Conservation (phyloP, 306 rosid species). For the Inga oerstediana region DNA sequence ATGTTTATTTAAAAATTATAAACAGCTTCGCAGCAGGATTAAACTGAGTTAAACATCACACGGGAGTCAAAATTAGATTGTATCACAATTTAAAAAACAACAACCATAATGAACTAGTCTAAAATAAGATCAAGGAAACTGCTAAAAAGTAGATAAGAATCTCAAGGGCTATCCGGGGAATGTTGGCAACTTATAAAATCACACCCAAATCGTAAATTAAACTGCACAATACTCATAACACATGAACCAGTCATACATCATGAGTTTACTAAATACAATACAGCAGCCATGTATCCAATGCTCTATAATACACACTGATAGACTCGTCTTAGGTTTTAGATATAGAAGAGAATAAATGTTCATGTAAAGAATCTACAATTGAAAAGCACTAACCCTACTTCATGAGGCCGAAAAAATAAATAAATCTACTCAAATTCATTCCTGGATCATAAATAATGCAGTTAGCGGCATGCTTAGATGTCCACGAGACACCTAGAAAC, state of each 20-base stretch:
- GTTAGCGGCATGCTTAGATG: neutral
- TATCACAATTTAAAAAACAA: conserved; percentile 4
- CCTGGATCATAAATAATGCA: neutral
- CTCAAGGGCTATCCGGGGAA: neutral
- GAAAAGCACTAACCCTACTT: neutral
- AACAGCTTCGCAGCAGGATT: neutral
- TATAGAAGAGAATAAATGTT: neutral
- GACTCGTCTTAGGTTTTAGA: neutral
- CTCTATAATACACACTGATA: neutral
- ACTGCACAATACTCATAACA: neutral
- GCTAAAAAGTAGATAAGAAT: neutral
- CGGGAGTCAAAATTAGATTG: neutral
- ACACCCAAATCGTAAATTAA: neutral
- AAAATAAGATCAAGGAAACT: neutral
- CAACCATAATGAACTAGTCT: neutral
- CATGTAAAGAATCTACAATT: neutral
- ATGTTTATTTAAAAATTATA: neutral
- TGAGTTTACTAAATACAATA: neutral
- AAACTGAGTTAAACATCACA: neutral
- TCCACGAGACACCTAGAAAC: neutral
- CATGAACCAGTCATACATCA: neutral
- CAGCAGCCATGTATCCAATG: neutral
- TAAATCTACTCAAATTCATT: neutral
- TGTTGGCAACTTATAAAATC: neutral
- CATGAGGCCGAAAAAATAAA: neutral